A percentile compares a stretch with the other conserved stretches of the same genome.
These are phyloP conservation scores for Exophiala sp. DNA, from an alignment of 2,329 filamentous ascomycete genomes.

Conservation along the genomic window DNA sequence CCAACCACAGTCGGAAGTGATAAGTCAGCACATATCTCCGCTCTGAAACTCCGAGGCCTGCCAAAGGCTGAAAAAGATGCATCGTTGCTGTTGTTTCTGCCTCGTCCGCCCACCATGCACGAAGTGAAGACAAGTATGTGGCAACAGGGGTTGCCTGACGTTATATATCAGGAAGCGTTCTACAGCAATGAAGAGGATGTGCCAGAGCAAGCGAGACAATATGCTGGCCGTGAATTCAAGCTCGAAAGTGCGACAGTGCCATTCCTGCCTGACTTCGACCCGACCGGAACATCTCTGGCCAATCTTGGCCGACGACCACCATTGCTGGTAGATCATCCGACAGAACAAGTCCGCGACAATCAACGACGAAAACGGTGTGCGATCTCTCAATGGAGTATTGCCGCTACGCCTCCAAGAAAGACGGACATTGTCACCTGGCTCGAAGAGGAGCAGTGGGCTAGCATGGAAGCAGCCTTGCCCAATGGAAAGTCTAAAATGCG, in stretches of 20 bases:
- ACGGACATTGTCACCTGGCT: slow-evolving; percentile 70
- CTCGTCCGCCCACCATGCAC: slow-evolving; percentile 27
- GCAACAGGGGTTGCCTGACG: slow-evolving; percentile 57
- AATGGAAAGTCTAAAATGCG: slow-evolving; percentile 7
- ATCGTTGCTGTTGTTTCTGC: slow-evolving; percentile 23
- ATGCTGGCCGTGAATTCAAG: slow-evolving; percentile 81
- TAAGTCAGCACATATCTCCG: not conserved
- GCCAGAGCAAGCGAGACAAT: slow-evolving; percentile 71
- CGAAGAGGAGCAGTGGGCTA: slow-evolving; percentile 33
- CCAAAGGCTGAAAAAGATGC: not conserved
- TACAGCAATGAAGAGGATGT: slow-evolving; percentile 84
- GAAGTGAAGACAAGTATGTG: slow-evolving; percentile 55
- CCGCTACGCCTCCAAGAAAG: slow-evolving; percentile 64
- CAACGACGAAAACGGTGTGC: slow-evolving; percentile 57
- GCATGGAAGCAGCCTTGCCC: slow-evolving; percentile 3
- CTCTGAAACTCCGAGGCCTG: slow-evolving; percentile 3
- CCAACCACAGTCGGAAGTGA: slow-evolving; percentile 5
- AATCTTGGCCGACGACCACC: slow-evolving; percentile 54
- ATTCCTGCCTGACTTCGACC: slow-evolving; percentile 75
- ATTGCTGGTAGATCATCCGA: slow-evolving; percentile 48
- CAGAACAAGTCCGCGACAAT: slow-evolving; percentile 51
- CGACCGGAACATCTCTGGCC: slow-evolving; percentile 55
- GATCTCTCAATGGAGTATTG: slow-evolving; percentile 73
- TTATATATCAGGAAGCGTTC: slow-evolving; percentile 79
- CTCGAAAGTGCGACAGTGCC: slow-evolving; percentile 71